Percentiles rank a stretch among this genome's conserved stretches.
Conservation (phyloP, 192 early-diverging fungal genomes). For the Diversispora epigaea region DNA sequence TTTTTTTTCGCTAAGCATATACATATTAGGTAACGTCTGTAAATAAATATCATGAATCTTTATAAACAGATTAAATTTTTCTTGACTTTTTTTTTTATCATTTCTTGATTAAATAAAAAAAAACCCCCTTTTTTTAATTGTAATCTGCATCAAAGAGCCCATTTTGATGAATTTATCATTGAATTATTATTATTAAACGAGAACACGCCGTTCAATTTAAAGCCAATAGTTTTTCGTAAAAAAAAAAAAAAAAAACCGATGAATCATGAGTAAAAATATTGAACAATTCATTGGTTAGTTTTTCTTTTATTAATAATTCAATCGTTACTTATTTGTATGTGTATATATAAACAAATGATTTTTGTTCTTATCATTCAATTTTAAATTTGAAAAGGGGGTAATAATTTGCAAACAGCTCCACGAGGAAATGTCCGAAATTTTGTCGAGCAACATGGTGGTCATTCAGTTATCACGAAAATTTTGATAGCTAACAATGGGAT, state of each 20-base stretch:
- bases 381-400: slow-evolving; percentile 57
- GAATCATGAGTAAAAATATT: background rate
- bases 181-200: too few species aligned
- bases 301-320: background rate
- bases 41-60: too few species aligned
- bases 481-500: slow-evolving; percentile 99
- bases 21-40: too few species aligned
- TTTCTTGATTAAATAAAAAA: too few species aligned
- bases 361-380: background rate
- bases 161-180: too few species aligned
- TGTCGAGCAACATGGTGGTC: slow-evolving; percentile 73
- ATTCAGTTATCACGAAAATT: slow-evolving; percentile 90
- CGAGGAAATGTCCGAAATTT: slow-evolving; percentile 70
- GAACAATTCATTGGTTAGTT: slow-evolving; percentile 5
- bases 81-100: too few species aligned
- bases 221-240: too few species aligned
- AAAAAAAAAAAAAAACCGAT: background rate
- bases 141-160: too few species aligned
- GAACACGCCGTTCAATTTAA: too few species aligned
- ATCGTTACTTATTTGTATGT: background rate
- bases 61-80: too few species aligned
- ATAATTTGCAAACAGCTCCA: slow-evolving; percentile 63
- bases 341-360: background rate
- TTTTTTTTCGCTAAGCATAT: too few species aligned
- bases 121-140: too few species aligned